phyloP scores from a whole-genome alignment of 1,139 yeast genomes.

The Geotrichum histeridarum region DNA sequence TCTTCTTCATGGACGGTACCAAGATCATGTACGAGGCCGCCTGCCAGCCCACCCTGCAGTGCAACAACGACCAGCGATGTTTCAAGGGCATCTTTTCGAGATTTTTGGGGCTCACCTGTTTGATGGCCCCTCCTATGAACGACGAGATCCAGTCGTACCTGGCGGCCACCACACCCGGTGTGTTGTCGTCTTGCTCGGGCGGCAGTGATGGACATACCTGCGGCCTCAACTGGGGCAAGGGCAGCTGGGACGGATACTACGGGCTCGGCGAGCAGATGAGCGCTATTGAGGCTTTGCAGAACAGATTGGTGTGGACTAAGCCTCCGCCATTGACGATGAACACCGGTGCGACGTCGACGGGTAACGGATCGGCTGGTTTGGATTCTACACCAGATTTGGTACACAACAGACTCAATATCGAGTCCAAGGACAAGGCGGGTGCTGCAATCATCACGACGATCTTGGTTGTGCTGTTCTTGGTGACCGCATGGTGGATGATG shows the following conservation, averaged over 20 bases:
- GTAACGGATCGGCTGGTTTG: conserved; percentile 35
- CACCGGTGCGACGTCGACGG: conserved; percentile 48
- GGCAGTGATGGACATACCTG: conserved; percentile 91
- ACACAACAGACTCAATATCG: not conserved
- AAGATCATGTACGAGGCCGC: conserved; percentile 73
- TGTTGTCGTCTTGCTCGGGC: conserved; percentile 78
- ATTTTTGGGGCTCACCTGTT: conserved; percentile 54
- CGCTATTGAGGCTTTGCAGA: conserved; percentile 74
- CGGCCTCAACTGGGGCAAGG: conserved; percentile 70
- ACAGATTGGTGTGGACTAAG: conserved; percentile 39
- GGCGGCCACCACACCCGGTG: conserved; percentile 65
- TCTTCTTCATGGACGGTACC: conserved; percentile 51
- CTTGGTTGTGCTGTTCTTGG: conserved; percentile 59
- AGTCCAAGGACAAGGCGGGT: conserved; percentile 68
- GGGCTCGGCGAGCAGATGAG: conserved; percentile 93
- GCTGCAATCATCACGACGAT: conserved; percentile 79
- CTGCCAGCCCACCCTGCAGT: conserved; percentile 56
- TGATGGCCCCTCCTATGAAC: conserved; percentile 14
- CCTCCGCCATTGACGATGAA: conserved; percentile 42
- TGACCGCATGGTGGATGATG: conserved; percentile 69
- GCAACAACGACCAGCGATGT: conserved; percentile 87
- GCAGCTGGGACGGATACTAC: conserved; percentile 67
- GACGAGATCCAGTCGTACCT: conserved; percentile 46
- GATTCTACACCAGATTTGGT: conserved; percentile 19
- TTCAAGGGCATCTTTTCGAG: conserved; percentile 80